Percentiles rank a stretch among this genome's conserved stretches.
phyloP scores from a whole-genome alignment of 345 rosid species.

The Kandelia obovata region DNA sequence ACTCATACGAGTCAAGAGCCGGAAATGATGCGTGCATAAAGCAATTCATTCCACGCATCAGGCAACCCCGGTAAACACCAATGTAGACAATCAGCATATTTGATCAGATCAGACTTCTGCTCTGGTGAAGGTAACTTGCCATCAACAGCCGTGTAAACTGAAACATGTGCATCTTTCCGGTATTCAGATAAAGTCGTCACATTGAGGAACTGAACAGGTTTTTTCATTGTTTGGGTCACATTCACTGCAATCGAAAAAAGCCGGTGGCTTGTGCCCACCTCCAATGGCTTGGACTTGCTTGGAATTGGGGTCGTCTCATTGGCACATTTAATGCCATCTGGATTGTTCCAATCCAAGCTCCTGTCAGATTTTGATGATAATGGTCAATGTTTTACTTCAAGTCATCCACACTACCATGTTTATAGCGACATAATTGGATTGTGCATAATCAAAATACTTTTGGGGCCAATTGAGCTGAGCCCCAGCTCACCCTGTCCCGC shows the following conservation, averaged over 20 bases:
- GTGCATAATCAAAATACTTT: too few relatives aligned
- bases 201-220: slow-evolving; percentile 15
- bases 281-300: background rate
- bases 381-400: too few relatives aligned
- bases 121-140: slow-evolving; percentile 15
- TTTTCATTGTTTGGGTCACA: slow-evolving; percentile 16
- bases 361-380: slow-evolving; percentile 1
- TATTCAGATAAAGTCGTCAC: slow-evolving; percentile 24
- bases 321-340: slow-evolving; percentile 21
- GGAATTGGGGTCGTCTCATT: slow-evolving; percentile 20
- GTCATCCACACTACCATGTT: too few relatives aligned
- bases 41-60: slow-evolving; percentile 26
- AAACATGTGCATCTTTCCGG: slow-evolving; percentile 29
- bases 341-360: slow-evolving; percentile 27
- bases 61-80: slow-evolving; percentile 28
- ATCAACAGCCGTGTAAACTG: slow-evolving; percentile 8
- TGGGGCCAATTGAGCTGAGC: too few relatives aligned
- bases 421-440: too few relatives aligned
- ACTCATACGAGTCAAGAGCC: background rate
- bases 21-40: slow-evolving; percentile 13
- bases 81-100: slow-evolving; percentile 20
- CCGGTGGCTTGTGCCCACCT: slow-evolving; percentile 20
- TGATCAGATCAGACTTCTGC: slow-evolving; percentile 10
- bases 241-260: slow-evolving; percentile 1
- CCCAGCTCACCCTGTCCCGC: too few relatives aligned